These are phyloP conservation scores for Celoporthe dispersa DNA, from an alignment of 2,329 filamentous ascomycete species.

Conservation along the genomic window DNA sequence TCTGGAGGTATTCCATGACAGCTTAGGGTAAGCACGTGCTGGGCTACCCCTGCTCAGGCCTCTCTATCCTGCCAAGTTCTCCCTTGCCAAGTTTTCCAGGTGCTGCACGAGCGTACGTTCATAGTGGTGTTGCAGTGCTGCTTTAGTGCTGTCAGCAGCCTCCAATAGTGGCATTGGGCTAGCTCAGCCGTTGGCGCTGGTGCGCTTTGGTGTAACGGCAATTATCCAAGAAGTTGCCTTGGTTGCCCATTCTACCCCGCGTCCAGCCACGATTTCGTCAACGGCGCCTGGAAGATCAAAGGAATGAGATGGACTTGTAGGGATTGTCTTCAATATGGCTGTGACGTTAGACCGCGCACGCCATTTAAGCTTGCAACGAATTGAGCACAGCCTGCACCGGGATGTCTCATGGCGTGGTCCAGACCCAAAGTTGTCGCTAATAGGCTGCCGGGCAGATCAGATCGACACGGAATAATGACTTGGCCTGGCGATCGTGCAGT, in stretches of 20 bases:
- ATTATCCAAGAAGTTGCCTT: not conserved
- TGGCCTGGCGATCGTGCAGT: not conserved
- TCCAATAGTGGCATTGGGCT: constrained; percentile 1
- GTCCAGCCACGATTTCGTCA: constrained; percentile 11
- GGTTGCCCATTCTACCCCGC: not conserved
- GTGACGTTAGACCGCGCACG: not conserved
- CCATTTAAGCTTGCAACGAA: not conserved
- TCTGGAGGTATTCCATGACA: not conserved
- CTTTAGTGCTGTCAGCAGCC: not conserved
- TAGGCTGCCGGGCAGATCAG: not conserved
- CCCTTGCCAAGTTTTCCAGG: constrained; percentile 11
- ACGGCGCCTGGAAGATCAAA: not conserved
- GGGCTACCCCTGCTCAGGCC: not conserved
- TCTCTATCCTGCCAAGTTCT: not conserved
- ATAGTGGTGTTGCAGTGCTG: not conserved
- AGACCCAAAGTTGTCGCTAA: not conserved
- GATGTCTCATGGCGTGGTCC: not conserved
- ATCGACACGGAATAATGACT: not conserved
- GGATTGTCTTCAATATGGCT: not conserved
- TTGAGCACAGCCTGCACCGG: not conserved
- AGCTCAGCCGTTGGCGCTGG: constrained; percentile 10
- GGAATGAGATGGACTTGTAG: not conserved
- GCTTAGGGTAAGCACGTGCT: constrained; percentile 8
- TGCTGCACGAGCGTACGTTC: not conserved
- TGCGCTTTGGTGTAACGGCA: not conserved